phyloP scores from a whole-genome alignment of 75 land plant species.

The Cryptomeria japonica region DNA sequence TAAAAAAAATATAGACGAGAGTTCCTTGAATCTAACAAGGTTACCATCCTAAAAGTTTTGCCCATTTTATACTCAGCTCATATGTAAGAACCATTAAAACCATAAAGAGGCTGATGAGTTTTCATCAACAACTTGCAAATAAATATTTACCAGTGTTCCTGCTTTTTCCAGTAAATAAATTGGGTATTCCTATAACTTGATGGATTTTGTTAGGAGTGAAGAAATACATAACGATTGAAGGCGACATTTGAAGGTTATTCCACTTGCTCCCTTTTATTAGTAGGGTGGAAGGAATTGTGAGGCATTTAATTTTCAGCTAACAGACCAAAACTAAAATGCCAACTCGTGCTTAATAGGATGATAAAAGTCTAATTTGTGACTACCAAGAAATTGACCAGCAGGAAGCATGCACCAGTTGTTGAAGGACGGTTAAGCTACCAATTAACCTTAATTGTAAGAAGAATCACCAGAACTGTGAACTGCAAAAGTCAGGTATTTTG shows the following conservation, averaged over 20 bases:
- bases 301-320: background rate
- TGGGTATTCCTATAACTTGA: too few relatives aligned
- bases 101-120: background rate
- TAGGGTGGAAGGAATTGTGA: background rate
- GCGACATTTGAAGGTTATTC: background rate
- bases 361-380: too few relatives aligned
- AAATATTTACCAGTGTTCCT: background rate
- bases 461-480: too few relatives aligned
- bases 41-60: background rate
- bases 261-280: background rate
- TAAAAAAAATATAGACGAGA: background rate
- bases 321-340: background rate
- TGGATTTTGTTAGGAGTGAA: too few relatives aligned
- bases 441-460: too few relatives aligned
- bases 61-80: background rate
- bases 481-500: too few relatives aligned
- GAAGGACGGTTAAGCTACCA: background rate
- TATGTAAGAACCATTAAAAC: background rate
- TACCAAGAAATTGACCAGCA: background rate
- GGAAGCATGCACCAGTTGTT: background rate
- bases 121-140: background rate
- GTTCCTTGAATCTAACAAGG: background rate
- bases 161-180: background rate
- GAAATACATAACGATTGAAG: background rate
- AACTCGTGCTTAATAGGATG: background rate